These are phyloP conservation scores for Colletotrichum sojae DNA, from an alignment of 2,329 filamentous ascomycete species.

Conservation along the genomic window DNA sequence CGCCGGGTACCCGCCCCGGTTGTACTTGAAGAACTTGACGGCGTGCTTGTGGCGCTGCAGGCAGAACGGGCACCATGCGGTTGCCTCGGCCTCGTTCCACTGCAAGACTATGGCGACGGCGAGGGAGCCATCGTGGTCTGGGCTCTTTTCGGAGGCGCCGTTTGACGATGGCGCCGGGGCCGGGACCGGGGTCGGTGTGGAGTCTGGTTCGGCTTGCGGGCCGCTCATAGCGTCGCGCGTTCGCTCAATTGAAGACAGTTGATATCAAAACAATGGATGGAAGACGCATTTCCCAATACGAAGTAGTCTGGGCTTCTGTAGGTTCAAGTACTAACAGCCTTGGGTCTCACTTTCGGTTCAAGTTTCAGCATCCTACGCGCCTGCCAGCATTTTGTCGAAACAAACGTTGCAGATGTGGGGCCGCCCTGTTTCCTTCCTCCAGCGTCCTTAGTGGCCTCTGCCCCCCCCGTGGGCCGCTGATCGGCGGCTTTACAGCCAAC, in stretches of 20 bases:
- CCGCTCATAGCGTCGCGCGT: not conserved
- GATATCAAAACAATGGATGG: not conserved
- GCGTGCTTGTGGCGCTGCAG: not conserved
- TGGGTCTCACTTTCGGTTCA: not conserved
- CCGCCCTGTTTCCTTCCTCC: not conserved
- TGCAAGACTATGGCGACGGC: not conserved
- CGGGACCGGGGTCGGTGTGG: too few relatives aligned
- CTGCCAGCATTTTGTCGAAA: not conserved
- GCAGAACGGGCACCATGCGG: not conserved
- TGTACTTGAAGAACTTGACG: not conserved
- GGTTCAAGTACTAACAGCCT: not conserved
- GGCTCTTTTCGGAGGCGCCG: not conserved
- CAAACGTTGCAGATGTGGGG: not conserved
- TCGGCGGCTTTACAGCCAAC: not conserved
- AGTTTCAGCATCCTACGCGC: not conserved
- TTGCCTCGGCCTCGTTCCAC: not conserved
- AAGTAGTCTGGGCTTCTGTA: too few relatives aligned
- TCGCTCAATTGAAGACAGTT: not conserved
- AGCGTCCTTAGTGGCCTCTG: too few relatives aligned
- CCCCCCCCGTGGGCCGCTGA: not conserved
- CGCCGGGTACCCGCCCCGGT: not conserved
- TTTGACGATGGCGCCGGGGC: not conserved
- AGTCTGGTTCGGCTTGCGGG: not conserved
- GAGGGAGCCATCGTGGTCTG: not conserved
- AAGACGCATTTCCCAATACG: too few relatives aligned